Evolutionary conservation across 2,329 filamentous ascomycete species (phyloP), one percentile per base, ranked within the genome.

Genomic region (Paraconiothyrium sp.): DNA sequence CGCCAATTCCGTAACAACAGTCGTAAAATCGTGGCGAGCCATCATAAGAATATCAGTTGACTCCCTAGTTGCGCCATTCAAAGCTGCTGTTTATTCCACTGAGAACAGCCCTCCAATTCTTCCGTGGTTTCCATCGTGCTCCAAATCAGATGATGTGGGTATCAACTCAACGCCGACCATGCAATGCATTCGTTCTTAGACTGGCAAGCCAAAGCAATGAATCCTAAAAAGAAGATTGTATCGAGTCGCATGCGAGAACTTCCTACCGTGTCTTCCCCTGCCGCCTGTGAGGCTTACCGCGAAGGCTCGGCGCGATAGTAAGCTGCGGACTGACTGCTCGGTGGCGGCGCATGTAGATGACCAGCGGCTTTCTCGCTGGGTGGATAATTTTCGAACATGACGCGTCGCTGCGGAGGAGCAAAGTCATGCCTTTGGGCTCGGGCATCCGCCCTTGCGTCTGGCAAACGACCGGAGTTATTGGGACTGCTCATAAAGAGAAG

Each of bases 401-500:
- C 76, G 47, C 76, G 75, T 62, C 75, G 65, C 64, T 72, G 70
- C 7, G 71, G 67, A 7, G 66, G 37, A 32, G 62, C 39, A 20
- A 69, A 67, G 27, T 77, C 74, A 30, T 72, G 61, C 43, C 74
- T 65, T 8, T 77, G 62, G n/a, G 74, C 76, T 16, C 70, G 76
- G 20, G 68, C 68, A 20, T 70, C 65, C 34, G 69, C 68, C 35
- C 62, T 72, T n/a, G 58, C 64, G 7, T 74, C 68, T 34, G 76
- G 65, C 7, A 75, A 63, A 27, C 72, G 68, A 47, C 71, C 65
- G 0, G 90, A 90, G 76, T 92, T 91, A 16, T 89, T 89, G 0
- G 91, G 91, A 64, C 90, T 92, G 71, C 91, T 93, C 88, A 95
- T 91, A 72, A 94, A 93, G 30, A 94, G 82, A 27, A 95, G 79